A percentile compares a stretch with the other conserved stretches of the same genome.
Evolutionary conservation across 73 alveolate species (phyloP).

Genomic region (Durusdinium trenchii): DNA sequence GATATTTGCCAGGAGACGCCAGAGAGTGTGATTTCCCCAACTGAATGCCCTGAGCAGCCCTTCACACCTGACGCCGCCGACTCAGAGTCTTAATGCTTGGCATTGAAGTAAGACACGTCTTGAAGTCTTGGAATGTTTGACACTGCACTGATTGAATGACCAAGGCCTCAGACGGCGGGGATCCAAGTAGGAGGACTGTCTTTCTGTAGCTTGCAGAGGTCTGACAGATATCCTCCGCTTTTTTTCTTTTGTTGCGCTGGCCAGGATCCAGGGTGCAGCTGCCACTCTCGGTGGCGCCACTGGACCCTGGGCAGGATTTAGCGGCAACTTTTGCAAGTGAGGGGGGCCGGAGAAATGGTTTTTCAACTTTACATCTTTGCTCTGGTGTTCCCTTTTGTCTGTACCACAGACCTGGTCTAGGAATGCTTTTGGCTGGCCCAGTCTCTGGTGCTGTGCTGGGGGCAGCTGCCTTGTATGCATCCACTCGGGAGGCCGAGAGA

Average conservation of each 20-base stretch:
- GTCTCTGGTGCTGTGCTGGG: constrained; percentile 83
- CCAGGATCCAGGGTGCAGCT: constrained; percentile 88
- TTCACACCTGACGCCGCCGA: background rate
- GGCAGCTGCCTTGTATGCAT: constrained; percentile 75
- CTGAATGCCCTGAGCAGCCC: constrained; percentile 29
- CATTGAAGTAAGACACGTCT: too few relatives aligned
- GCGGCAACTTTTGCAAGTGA: background rate
- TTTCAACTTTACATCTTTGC: too few relatives aligned
- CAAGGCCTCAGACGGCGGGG: constrained; percentile 35
- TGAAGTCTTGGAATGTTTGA: too few relatives aligned
- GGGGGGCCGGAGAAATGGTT: background rate
- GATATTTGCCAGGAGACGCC: constrained; percentile 40
- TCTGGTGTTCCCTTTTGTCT: too few relatives aligned
- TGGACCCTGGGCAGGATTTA: background rate
- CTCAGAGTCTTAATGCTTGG: background rate
- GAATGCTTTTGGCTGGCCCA: constrained; percentile 80
- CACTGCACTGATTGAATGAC: background rate
- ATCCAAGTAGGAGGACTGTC: constrained; percentile 52
- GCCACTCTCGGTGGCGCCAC: constrained; percentile 84
- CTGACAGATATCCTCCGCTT: too few relatives aligned
- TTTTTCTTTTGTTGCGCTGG: background rate
- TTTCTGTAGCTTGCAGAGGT: too few relatives aligned
- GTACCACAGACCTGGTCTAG: too few relatives aligned
- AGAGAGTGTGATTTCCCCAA: constrained; percentile 48
- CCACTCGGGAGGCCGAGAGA: constrained; percentile 45